Base-by-base conservation (phyloP, 176 grass and related monocot genomes). In the Echinochloa phyllopogon region DNA sequence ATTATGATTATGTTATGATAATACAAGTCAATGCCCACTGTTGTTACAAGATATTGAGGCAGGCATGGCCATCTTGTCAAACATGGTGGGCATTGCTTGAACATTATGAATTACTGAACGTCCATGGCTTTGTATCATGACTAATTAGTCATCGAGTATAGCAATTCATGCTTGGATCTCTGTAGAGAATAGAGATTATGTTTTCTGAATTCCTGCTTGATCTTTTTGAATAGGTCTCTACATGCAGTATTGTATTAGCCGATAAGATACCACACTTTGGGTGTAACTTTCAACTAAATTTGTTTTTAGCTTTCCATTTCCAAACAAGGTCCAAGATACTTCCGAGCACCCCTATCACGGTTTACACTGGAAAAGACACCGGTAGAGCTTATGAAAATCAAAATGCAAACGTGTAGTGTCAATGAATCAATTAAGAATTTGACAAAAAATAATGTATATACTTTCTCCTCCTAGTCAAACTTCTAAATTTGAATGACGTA, bases 401-500 rank as follows among this genome's bases (percentile, higher is more conserved):
- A 79, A 67, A 4, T 73, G 39, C 21, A 48, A 84, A 57, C 25
- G 72, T 73, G 70, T 72, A 44, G 21, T 56, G 48, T 24, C 45
- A 76, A 71, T 37, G 6, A 65, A 36, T 71, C 57, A 72, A 63
- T 64, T 10, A 18, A 16, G 23, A 57, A 82, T 77, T 27, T 78
- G 24, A 58, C 24, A 64, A 50, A 81, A 69, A 6, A 85, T 33
- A 5, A 42, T 56, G 44, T 79, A 24, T 41, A 15, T 65, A 18
- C 10, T 77, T 21, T 74, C 37, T 59, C 6, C 56, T 51, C 8
- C 4, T 66, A 24, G 74, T 27, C 11, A 53, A 72, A 67, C 59
- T 73, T 21, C 84, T 7, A 12, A 57, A 65, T 48, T 70, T 65
- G 80, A 73, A 65, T 77, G 39, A 81, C 56, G 45, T 53, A 73